phyloP scores from a whole-genome alignment of 306 rosid species.

The Pyrus communis region DNA sequence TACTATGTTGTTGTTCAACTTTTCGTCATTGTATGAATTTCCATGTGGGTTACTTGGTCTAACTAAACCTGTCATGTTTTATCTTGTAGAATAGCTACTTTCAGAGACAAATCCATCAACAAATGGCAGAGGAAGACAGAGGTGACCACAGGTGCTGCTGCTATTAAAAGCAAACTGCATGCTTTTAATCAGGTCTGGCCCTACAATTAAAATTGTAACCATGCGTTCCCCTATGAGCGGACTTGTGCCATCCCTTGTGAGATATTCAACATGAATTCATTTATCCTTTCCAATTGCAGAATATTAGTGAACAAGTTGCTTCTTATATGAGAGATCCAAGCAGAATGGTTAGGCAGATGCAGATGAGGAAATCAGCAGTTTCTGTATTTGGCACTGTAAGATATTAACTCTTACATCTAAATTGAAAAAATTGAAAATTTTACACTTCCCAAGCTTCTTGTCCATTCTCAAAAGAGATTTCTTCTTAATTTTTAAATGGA shows the following conservation, averaged over 20 bases:
- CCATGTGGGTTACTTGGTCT: not conserved
- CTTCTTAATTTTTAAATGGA: not conserved
- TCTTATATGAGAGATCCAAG: conserved; percentile 88
- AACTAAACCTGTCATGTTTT: conserved; percentile 20
- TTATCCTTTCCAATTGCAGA: conserved; percentile 34
- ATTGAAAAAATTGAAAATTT: too few species aligned
- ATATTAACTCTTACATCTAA: too few species aligned
- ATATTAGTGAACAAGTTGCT: conserved; percentile 76
- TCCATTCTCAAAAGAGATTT: not conserved
- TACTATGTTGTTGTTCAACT: not conserved
- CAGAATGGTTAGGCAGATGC: conserved; percentile 87
- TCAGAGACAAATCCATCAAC: conserved; percentile 73
- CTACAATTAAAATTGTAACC: conserved; percentile 14
- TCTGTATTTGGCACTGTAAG: conserved; percentile 38
- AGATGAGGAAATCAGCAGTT: conserved; percentile 46
- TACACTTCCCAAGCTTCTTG: not conserved
- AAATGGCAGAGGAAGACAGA: conserved; percentile 93
- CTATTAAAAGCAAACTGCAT: conserved; percentile 68
- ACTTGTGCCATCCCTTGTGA: conserved; percentile 1
- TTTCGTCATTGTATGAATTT: not conserved
- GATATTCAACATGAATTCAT: not conserved
- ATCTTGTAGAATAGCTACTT: conserved; percentile 57
- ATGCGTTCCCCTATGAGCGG: conserved; percentile 3
- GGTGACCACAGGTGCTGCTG: conserved; percentile 85
- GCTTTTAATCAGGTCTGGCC: conserved; percentile 81